A percentile compares a stretch with the other conserved stretches of the same genome.
Evolutionary conservation across 192 early-diverging fungal species (phyloP).

Genomic region (Linnemannia elongata): DNA sequence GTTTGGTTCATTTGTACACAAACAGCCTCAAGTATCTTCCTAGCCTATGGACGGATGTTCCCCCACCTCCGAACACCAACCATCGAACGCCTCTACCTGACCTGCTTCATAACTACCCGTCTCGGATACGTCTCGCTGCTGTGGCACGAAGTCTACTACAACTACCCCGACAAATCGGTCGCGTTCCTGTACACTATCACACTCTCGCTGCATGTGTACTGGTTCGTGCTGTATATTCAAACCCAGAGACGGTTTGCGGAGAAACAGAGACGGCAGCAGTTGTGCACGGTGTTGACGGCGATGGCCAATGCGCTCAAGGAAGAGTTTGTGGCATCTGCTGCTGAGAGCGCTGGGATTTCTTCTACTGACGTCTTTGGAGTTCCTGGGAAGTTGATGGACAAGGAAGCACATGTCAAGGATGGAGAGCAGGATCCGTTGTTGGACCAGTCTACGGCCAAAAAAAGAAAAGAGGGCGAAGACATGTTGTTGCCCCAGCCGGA

Average conservation of each 20-base stretch:
- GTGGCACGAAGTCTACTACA: slow-evolving; percentile 53
- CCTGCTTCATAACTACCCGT: slow-evolving; percentile 32
- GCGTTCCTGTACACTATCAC: slow-evolving; percentile 49
- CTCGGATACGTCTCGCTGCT: slow-evolving; percentile 40
- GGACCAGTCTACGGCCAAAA: neutral
- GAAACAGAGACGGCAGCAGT: slow-evolving; percentile 24
- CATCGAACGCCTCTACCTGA: slow-evolving; percentile 28
- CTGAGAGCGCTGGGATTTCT: slow-evolving; percentile 9
- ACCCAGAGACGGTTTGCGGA: slow-evolving; percentile 25
- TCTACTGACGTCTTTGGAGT: neutral
- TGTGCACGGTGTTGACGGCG: slow-evolving; percentile 2
- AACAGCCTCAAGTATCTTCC: slow-evolving; percentile 52
- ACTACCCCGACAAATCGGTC: slow-evolving; percentile 54
- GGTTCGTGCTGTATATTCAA: slow-evolving; percentile 47
- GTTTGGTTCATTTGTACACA: neutral
- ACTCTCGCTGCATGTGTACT: slow-evolving; percentile 38
- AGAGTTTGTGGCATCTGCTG: neutral
- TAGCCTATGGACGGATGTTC: slow-evolving; percentile 50
- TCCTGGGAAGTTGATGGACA: neutral
- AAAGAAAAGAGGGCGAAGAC: neutral
- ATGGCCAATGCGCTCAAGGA: slow-evolving; percentile 11
- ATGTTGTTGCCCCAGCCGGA: neutral
- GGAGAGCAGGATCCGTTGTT: neutral
- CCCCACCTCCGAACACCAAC: slow-evolving; percentile 38
- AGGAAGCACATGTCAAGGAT: neutral